Evolutionary conservation across 1,284 basidiomycete genomes (phyloP), one percentile per base, ranked within the genome.

Genomic region (Malassezia slooffiae): DNA sequence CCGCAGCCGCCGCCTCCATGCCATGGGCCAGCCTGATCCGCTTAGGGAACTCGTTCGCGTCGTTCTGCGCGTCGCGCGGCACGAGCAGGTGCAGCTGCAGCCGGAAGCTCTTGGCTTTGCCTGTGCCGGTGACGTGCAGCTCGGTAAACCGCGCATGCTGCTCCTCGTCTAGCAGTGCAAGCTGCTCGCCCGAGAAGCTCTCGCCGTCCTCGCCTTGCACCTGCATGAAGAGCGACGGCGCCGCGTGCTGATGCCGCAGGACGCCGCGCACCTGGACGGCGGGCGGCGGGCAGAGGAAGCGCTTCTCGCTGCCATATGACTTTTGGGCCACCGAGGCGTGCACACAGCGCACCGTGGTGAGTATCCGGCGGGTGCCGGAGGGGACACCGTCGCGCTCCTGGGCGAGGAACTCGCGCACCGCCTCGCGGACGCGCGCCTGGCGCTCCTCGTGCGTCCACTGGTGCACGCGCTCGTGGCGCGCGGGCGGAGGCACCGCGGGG

Each of bases 291-390:
- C 84, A 86, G 37, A 89, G 77, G 67, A 87, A 88, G 38, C 85
- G 83, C 71, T 89, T 89, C 72, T 89, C 85, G 67, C 80, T 84
- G 41, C 85, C 85, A 65, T 89, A 89, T 8, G 84, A 87, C 71
- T 89, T 89, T 73, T 88, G 85, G 1, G 85, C 85, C 34, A 87
- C 85, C 15, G 85, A 83, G 23, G 85, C 85, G 58, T 88, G 85
- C 27, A 85, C 73, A 60, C 85, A 87, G 49, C 85, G 79, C 24
- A 88, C 82, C 30, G 84, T 88, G 33, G 85, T 87, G 54, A 59
- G 57, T 24, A 54, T 13, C 12, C 32, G 54, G 16, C 47, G 45
- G 26, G 53, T 45, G 1, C 41, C 15, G 9, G 55, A 29, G 4
- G 40, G 32, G 34, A 43, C 19, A 41, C 31, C 17, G 43, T 54